phyloP scores from a whole-genome alignment of 495 filamentous ascomycete genomes.

The Aspergillus homomorphus region DNA sequence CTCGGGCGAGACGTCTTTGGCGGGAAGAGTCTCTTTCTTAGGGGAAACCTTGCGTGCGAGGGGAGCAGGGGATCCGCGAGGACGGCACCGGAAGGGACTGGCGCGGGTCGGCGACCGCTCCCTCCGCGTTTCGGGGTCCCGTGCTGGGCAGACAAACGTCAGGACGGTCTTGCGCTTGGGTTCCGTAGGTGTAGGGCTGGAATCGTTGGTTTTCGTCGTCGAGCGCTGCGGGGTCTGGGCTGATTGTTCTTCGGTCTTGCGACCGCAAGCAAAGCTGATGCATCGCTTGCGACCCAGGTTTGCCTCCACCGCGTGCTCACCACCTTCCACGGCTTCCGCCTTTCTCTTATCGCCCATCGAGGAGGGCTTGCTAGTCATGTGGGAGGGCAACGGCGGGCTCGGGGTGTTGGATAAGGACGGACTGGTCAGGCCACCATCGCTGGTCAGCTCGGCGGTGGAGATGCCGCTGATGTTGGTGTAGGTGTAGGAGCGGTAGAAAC shows the following conservation, averaged over 20 bases:
- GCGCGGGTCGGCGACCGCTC: conserved; percentile 32
- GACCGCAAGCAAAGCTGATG: conserved; percentile 86
- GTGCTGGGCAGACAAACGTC: conserved; percentile 60
- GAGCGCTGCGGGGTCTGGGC: conserved; percentile 20
- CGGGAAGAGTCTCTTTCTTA: conserved; percentile 14
- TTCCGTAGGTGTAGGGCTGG: conserved; percentile 26
- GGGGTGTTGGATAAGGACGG: conserved; percentile 83
- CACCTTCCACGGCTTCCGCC: conserved; percentile 24
- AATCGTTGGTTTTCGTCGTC: conserved; percentile 9
- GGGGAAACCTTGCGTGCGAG: conserved; percentile 48
- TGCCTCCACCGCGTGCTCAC: conserved; percentile 50
- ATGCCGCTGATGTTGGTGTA: conserved; percentile 73
- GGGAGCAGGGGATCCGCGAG: conserved; percentile 45
- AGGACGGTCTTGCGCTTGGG: conserved; percentile 53
- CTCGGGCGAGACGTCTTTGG: background rate
- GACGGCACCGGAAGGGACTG: conserved; percentile 34
- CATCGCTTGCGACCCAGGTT: conserved; percentile 73
- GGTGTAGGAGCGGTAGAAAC: conserved; percentile 61
- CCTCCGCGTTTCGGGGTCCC: conserved; percentile 29
- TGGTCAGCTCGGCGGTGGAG: conserved; percentile 84
- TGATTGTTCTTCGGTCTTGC: conserved; percentile 32
- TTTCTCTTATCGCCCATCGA: conserved; percentile 26
- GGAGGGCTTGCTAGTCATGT: conserved; percentile 27
- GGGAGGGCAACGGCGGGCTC: conserved; percentile 70
- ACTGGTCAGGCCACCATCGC: conserved; percentile 88